Percentiles rank a stretch among this genome's conserved stretches.
These are phyloP conservation scores for Fusarium sulawesiense DNA, from an alignment of 2,329 filamentous ascomycete species.

Conservation along the genomic window DNA sequence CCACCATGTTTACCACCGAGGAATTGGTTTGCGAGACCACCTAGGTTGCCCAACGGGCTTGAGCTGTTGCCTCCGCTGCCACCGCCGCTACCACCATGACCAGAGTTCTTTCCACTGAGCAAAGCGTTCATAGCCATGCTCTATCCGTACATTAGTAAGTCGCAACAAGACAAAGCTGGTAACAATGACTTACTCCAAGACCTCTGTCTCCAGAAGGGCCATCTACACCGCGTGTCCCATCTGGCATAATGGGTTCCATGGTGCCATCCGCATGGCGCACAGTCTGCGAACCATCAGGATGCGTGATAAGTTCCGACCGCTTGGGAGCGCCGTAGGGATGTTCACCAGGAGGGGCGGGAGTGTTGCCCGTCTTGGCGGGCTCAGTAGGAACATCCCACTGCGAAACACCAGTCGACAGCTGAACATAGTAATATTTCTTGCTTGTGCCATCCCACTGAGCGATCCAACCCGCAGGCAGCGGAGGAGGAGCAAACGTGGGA, in stretches of 20 bases:
- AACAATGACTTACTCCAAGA: constrained; percentile 67
- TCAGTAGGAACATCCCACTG: constrained; percentile 80
- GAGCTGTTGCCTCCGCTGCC: constrained; percentile 47
- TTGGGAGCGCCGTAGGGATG: constrained; percentile 72
- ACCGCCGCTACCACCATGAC: constrained; percentile 46
- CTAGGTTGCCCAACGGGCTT: constrained; percentile 53
- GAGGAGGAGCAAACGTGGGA: constrained; percentile 69
- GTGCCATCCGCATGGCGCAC: constrained; percentile 70
- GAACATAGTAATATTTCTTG: constrained; percentile 77
- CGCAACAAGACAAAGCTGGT: constrained; percentile 6
- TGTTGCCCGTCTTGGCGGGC: constrained; percentile 70
- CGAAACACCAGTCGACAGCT: constrained; percentile 76
- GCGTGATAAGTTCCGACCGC: constrained; percentile 67
- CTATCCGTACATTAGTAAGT: constrained; percentile 45
- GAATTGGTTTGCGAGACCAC: constrained; percentile 61
- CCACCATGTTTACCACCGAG: constrained; percentile 41
- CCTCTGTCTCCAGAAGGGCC: constrained; percentile 70
- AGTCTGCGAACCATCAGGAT: constrained; percentile 71
- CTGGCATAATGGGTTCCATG: constrained; percentile 68
- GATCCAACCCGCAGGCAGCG: constrained; percentile 74
- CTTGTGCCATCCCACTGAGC: constrained; percentile 74
- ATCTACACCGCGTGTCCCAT: constrained; percentile 62
- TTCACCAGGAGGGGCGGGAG: constrained; percentile 65
- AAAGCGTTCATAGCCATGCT: constrained; percentile 71
- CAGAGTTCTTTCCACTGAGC: constrained; percentile 58